Base-by-base conservation (phyloP, 129 eudicot species). In the Lactuca saligna region DNA sequence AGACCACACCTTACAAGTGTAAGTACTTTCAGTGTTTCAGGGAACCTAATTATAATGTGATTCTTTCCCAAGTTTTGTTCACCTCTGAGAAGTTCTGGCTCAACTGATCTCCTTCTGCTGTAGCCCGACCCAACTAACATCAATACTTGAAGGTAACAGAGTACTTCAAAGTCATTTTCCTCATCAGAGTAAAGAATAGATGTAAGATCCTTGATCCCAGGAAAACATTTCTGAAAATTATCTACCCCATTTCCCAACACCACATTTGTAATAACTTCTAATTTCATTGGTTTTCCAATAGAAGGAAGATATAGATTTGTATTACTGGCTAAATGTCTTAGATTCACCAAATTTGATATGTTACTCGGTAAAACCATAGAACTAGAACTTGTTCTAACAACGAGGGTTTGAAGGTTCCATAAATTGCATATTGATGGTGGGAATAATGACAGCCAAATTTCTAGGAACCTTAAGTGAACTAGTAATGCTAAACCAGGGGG, bases 1-100 rank as follows among this genome's bases (percentile, higher is more conserved):
- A 76, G 38, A 67, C 15, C 11, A 13, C 76, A 57, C 0, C 54
- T 35, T 5, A 75, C 20, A 17, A 82, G 41, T 5, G 87, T 59
- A 5, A 85, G 74, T 35, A 74, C 70, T 62, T 59, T 82, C 6
- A 85, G 31, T 7, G 74, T 57, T 14, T 39, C 56, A 3, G 87
- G 87, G 29, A 82, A 82, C 6, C 35, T 17, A 25, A 25, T n/a
- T n/a, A n/a, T 25, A 61, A 53, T 8, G 10, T 10, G 62, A 53
- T 9, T 34, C 72, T 67, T 54, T 29, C 6, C 11, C 12, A 44
- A 35, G 38, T 35, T 35, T 6, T 1, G 38, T 35, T 2, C 38
- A 35, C 38, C 38, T 35, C 38, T 35, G 5, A 35, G 5, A 35
- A 6, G 7, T 44, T 12, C 14, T 44, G 11, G 51, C 51, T 6